Conservation (phyloP, 176 grass and related monocot species). For the Triticum aestivum region DNA sequence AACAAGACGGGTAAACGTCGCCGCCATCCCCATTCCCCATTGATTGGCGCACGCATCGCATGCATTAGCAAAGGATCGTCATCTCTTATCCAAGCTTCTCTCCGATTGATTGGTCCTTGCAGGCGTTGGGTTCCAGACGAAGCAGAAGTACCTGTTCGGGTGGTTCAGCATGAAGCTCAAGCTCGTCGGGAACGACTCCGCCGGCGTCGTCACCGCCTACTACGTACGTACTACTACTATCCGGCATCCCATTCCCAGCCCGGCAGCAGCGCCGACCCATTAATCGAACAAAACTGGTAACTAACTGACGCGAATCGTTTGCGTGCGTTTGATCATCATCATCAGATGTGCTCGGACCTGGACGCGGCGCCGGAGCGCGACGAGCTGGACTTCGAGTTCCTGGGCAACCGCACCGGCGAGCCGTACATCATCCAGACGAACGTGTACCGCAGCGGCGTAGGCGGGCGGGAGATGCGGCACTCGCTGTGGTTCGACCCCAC, state of each 20-base stretch:
- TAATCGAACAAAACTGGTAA: too few relatives aligned
- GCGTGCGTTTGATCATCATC: neutral
- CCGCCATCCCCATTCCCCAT: neutral
- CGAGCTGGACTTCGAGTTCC: constrained; percentile 97
- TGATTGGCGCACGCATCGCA: neutral
- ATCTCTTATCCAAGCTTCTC: neutral
- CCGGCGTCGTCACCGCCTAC: constrained; percentile 90
- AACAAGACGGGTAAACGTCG: constrained; percentile 59
- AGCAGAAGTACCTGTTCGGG: constrained; percentile 70
- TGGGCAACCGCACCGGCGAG: constrained; percentile 89
- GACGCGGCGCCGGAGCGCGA: constrained; percentile 74
- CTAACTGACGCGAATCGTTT: neutral
- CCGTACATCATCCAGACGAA: constrained; percentile 99
- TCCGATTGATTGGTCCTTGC: neutral
- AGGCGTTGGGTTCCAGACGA: constrained; percentile 95
- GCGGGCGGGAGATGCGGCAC: constrained; percentile 93
- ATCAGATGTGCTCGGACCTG: constrained; percentile 93
- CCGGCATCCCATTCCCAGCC: neutral
- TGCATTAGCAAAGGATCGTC: neutral
- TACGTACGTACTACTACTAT: constrained; percentile 45
- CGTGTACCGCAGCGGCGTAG: constrained; percentile 83
- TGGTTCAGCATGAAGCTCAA: constrained; percentile 99
- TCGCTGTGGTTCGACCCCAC: constrained; percentile 97
- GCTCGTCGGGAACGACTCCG: constrained; percentile 94
- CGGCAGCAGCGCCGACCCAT: neutral